A percentile compares a stretch with the other conserved stretches of the same genome.
Evolutionary conservation across 108 stramenopile species (phyloP).

Genomic region (Conticribra weissflogii): DNA sequence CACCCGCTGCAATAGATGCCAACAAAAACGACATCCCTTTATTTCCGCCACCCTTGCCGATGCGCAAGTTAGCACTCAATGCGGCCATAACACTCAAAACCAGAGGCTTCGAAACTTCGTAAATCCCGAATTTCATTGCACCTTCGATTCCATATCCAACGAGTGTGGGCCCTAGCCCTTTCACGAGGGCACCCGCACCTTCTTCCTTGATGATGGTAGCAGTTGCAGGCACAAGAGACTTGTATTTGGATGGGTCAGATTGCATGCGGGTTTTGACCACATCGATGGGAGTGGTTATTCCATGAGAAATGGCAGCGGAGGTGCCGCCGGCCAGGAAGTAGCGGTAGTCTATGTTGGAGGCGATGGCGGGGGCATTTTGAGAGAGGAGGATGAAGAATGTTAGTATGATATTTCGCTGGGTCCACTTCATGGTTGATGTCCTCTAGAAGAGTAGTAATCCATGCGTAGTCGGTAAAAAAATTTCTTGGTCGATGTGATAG

Average conservation of each 20-base stretch:
- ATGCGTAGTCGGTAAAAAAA: no score
- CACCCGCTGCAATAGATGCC: slow-evolving; percentile 86
- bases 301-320: slow-evolving; percentile 85
- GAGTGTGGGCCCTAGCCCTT: slow-evolving; percentile 86
- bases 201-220: slow-evolving; percentile 67
- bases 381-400: neutral
- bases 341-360: slow-evolving; percentile 45
- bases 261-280: slow-evolving; percentile 92
- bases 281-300: slow-evolving; percentile 87
- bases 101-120: slow-evolving; percentile 90
- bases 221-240: slow-evolving; percentile 50
- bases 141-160: slow-evolving; percentile 93
- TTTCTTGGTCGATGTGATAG: no score
- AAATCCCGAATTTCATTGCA: slow-evolving; percentile 90
- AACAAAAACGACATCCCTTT: slow-evolving; percentile 64
- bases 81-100: slow-evolving; percentile 46
- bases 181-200: slow-evolving; percentile 65
- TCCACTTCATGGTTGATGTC: no score
- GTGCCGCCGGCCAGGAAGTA: slow-evolving; percentile 88
- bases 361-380: slow-evolving; percentile 4
- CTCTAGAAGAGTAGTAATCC: no score
- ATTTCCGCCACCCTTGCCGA: neutral
- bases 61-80: slow-evolving; percentile 33
- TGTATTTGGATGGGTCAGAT: slow-evolving; percentile 65
- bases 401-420: no score